Evolutionary conservation across 2,329 filamentous ascomycete species (phyloP).

Genomic region (Penicillium brasilianum): DNA sequence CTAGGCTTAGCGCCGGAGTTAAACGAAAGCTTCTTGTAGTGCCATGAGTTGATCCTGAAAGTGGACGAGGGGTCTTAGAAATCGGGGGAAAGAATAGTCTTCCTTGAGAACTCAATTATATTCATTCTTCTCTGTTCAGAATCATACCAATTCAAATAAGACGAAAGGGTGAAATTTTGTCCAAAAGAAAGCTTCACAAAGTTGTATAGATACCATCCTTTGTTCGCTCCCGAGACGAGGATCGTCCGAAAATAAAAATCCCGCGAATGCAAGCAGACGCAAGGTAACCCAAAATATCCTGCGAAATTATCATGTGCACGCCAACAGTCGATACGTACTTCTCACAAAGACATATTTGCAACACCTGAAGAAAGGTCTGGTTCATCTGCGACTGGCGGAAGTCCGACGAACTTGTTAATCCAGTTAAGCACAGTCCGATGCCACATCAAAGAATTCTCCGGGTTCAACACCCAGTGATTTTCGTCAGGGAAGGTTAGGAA

Average conservation of each 20-base stretch:
- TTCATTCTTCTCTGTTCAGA: background rate
- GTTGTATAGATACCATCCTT: slow-evolving; percentile 5
- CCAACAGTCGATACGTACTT: background rate
- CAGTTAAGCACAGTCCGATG: slow-evolving; percentile 83
- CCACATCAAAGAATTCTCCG: slow-evolving; percentile 90
- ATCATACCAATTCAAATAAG: slow-evolving; percentile 13
- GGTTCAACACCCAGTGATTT: slow-evolving; percentile 84
- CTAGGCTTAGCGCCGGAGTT: too few relatives aligned
- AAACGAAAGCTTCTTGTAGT: too few relatives aligned
- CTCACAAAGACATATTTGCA: slow-evolving; percentile 29
- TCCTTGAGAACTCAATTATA: slow-evolving; percentile 12
- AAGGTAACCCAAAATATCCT: slow-evolving; percentile 7
- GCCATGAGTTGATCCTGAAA: too few relatives aligned
- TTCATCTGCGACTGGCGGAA: slow-evolving; percentile 51
- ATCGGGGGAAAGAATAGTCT: too few relatives aligned
- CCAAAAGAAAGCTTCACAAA: slow-evolving; percentile 10
- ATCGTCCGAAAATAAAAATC: background rate
- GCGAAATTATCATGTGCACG: background rate
- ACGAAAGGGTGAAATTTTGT: slow-evolving; percentile 23
- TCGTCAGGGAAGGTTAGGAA: slow-evolving; percentile 83
- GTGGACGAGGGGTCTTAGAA: too few relatives aligned
- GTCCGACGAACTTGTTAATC: slow-evolving; percentile 65
- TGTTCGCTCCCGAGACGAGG: slow-evolving; percentile 2
- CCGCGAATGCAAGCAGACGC: slow-evolving; percentile 7
- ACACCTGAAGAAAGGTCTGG: slow-evolving; percentile 25